These are phyloP conservation scores for Cnidoscolus chayamansa DNA, from an alignment of 441 rosid genomes.

Conservation along the genomic window DNA sequence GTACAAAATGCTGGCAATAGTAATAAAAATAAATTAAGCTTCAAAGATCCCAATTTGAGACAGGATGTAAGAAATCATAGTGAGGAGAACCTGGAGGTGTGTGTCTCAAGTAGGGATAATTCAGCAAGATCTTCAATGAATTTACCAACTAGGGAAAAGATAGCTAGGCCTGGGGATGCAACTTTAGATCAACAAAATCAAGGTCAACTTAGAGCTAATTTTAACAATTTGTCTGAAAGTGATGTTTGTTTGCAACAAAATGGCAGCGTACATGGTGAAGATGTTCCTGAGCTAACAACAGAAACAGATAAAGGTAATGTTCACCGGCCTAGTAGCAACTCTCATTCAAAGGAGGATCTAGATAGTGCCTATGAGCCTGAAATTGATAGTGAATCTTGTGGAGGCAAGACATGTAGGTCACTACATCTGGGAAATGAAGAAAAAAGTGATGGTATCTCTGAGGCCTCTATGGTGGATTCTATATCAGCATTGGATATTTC, in stretches of 20 bases:
- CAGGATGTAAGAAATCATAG: slow-evolving; percentile 28
- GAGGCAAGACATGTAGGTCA: slow-evolving; percentile 30
- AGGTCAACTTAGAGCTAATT: slow-evolving; percentile 22
- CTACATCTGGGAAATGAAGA: slow-evolving; percentile 39
- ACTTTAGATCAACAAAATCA: slow-evolving; percentile 26
- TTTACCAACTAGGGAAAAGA: slow-evolving; percentile 26
- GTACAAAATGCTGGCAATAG: slow-evolving; percentile 22
- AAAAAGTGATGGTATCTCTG: slow-evolving; percentile 46
- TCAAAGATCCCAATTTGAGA: slow-evolving; percentile 25
- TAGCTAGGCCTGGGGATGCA: slow-evolving; percentile 16
- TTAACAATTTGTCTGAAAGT: slow-evolving; percentile 29
- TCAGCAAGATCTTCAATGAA: slow-evolving; percentile 23
- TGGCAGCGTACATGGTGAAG: slow-evolving; percentile 18
- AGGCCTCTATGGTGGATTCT: slow-evolving; percentile 63
- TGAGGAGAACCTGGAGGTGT: slow-evolving; percentile 29
- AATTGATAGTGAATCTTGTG: slow-evolving; percentile 27
- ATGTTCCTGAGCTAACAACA: slow-evolving; percentile 21
- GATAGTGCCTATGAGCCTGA: slow-evolving; percentile 35
- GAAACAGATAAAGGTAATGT: slow-evolving; percentile 33
- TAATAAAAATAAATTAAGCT: slow-evolving; percentile 22
- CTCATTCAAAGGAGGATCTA: slow-evolving; percentile 29
- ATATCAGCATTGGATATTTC: slow-evolving; percentile 46
- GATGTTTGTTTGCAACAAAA: slow-evolving; percentile 32
- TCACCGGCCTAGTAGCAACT: slow-evolving; percentile 26
- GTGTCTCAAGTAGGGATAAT: slow-evolving; percentile 26